Base-by-base conservation (phyloP, 2,329 filamentous ascomycete genomes). In the Colletotrichum magnum region DNA sequence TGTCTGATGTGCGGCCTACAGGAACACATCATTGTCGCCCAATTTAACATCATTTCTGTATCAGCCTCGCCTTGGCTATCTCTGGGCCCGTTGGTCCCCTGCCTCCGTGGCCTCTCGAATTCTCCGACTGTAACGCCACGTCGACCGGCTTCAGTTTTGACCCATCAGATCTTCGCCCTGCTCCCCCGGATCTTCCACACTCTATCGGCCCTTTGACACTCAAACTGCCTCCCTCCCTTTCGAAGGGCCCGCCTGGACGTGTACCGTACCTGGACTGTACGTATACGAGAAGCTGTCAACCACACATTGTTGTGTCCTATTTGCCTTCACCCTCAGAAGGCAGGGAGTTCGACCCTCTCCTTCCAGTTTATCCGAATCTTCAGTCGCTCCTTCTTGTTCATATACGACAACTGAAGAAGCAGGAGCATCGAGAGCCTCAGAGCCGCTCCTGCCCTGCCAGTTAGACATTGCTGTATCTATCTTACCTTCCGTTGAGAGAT, bases 351-450 rank as follows among this genome's bases (percentile, higher is more conserved):
- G 15, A 43, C 41, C 13, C 13, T 2, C 13, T 2, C 12, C 13
- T 43, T 15, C 41, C 12, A 2, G 12, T 13, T 16, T 43, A 16
- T 12, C 28, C 16, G 18, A 21, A 15, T 50, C 47, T 36, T 28
- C 28, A 51, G 50, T 32, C 26, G n/a, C 56, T 56, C 58, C 47
- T 43, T 62, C 45, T 21, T 36, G 12, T 12, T 47, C 16, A 6
- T 7, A 13, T 15, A 53, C 41, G 26, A 24, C 51, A 50, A 39
- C 24, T 6, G 10, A 73, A 67, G 62, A 70, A 73, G 41, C 76
- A 77, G 54, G 79, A 78, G 60, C 78, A 77, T 74, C 76, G 5
- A 54, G 79, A 78, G 60, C 78, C 77, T 74, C 76, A 6, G 78
- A 81, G 59, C 50, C 47, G 59, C 39, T 57, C 48, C 24, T 61